Conservation (phyloP, 1,139 yeast genomes). For the Nakaseomyces nivariensis region DNA sequence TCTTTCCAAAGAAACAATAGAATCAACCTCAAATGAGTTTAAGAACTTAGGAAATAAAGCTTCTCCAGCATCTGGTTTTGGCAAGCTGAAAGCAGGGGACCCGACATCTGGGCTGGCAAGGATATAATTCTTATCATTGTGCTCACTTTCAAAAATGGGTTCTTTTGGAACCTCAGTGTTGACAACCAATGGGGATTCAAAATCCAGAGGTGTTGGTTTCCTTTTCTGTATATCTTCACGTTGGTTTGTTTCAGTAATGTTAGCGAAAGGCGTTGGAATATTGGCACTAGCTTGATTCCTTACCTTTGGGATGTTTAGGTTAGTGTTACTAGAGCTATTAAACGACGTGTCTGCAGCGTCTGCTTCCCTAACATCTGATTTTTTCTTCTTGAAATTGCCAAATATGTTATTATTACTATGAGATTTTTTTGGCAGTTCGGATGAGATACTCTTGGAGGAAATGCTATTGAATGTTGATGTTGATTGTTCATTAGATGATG, state of each 20-base stretch:
- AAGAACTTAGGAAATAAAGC: conserved; percentile 62
- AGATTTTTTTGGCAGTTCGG: conserved; percentile 19
- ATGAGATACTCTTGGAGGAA: conserved; percentile 8
- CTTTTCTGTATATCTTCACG: conserved; percentile 7
- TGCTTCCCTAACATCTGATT: neutral
- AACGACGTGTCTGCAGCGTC: neutral
- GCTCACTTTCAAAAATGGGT: neutral
- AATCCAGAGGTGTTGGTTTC: conserved; percentile 4
- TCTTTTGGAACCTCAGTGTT: neutral
- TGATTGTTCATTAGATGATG: conserved; percentile 3
- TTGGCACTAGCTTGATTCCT: neutral
- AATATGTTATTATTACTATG: conserved; percentile 22
- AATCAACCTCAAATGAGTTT: conserved; percentile 58
- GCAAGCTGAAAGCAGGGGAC: conserved; percentile 3
- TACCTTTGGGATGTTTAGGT: neutral
- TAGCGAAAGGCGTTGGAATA: neutral
- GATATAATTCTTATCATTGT: neutral
- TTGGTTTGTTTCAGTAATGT: conserved; percentile 2
- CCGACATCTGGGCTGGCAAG: neutral
- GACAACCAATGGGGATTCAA: neutral
- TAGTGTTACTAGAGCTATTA: neutral
- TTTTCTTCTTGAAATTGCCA: neutral
- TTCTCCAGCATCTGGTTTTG: conserved; percentile 40
- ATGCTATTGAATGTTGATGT: conserved; percentile 11
- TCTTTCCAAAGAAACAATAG: conserved; percentile 63